A percentile compares a stretch with the other conserved stretches of the same genome.
These are phyloP conservation scores for Xylaria sp. DNA, from an alignment of 2,329 filamentous ascomycete genomes.

Conservation along the genomic window DNA sequence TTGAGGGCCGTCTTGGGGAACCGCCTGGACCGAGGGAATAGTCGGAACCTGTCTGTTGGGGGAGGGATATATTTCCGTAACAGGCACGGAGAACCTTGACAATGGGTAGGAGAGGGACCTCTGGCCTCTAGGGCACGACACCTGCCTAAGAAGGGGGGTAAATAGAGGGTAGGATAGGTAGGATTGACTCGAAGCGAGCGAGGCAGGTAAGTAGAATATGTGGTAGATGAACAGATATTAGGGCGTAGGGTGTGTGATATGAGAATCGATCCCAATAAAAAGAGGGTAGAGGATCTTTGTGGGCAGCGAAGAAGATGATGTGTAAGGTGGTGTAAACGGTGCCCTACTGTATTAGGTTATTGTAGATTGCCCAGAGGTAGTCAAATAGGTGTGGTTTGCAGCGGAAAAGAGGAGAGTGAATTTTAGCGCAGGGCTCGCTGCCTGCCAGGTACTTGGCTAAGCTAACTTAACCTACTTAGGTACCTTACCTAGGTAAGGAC, in stretches of 20 bases:
- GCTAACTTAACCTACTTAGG: neutral
- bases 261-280: constrained; percentile 16
- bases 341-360: constrained; percentile 8
- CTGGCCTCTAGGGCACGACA: constrained; percentile 1
- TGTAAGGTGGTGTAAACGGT: constrained; percentile 7
- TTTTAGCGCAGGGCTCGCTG: neutral
- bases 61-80: constrained; percentile 35
- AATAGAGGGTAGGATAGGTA: constrained; percentile 7
- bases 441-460: neutral
- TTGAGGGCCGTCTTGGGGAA: constrained; percentile 12
- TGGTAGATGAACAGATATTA: constrained; percentile 26
- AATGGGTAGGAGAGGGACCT: constrained; percentile 9
- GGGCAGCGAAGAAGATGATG: constrained; percentile 9
- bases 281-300: constrained; percentile 26
- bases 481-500: too few relatives aligned
- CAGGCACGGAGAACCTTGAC: constrained; percentile 30
- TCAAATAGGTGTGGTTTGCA: too few relatives aligned
- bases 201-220: constrained; percentile 15
- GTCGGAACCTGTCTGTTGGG: constrained; percentile 31
- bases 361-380: neutral
- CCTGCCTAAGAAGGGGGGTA: constrained; percentile 11
- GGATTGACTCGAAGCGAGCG: constrained; percentile 19
- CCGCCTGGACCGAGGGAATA: constrained; percentile 30
- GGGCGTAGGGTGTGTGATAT: constrained; percentile 22
- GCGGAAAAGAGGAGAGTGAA: neutral